Evolutionary conservation across 768 basidiomycete species (phyloP).

Genomic region (Kwoniella mangroviensis): DNA sequence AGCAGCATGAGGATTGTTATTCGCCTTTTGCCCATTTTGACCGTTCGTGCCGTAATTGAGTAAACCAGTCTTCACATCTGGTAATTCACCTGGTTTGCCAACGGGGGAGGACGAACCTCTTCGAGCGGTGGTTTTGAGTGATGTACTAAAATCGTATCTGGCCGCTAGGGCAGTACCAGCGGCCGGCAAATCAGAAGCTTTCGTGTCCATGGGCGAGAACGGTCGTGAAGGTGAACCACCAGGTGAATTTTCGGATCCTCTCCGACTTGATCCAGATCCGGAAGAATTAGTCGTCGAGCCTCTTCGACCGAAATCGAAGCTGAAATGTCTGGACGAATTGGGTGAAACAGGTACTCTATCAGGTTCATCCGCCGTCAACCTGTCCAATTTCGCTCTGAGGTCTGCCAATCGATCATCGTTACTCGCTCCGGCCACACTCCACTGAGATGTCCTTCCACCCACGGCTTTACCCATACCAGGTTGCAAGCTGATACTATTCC

Average conservation of each 20-base stretch:
- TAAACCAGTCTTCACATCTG: conserved; percentile 46
- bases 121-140: conserved; percentile 49
- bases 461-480: conserved; percentile 53
- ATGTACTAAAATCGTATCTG: conserved; percentile 59
- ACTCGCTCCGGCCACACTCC: conserved; percentile 60
- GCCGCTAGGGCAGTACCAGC: conserved; percentile 45
- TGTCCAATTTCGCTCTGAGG: conserved; percentile 70
- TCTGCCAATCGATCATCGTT: conserved; percentile 64
- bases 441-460: conserved; percentile 50
- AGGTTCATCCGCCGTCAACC: conserved; percentile 62
- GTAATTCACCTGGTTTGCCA: conserved; percentile 29
- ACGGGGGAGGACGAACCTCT: conserved; percentile 41
- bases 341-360: conserved; percentile 36
- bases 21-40: neutral
- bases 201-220: conserved; percentile 15
- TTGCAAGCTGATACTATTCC: conserved; percentile 33
- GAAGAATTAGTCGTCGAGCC: conserved; percentile 15
- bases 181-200: conserved; percentile 37
- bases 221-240: conserved; percentile 32
- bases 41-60: conserved; percentile 27
- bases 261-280: neutral
- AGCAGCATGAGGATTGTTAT: conserved; percentile 33
- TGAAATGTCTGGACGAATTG: conserved; percentile 27
- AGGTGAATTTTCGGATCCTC: conserved; percentile 22
- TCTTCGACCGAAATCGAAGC: conserved; percentile 27